Evolutionary conservation across 148 eudicot species (phyloP), one percentile per base, ranked within the genome.

Genomic region (Spergularia marina): DNA sequence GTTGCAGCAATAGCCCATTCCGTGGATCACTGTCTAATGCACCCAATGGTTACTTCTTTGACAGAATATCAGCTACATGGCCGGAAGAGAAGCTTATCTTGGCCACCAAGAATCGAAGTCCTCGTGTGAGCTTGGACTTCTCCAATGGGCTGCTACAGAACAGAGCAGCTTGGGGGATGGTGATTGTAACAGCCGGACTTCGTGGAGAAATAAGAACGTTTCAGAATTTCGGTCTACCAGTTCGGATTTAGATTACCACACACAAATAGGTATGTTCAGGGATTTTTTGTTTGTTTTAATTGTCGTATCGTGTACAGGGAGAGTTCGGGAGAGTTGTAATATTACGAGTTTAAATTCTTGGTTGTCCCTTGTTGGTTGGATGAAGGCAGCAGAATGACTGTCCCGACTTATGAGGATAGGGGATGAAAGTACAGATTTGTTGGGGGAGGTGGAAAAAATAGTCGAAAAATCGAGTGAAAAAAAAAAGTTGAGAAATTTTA

Each of bases 101-200:
- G 63, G 86, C 89, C 68, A 52, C 82, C n/a, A 94, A 86, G 84
- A 84, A 78, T 53, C 82, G 79, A 10, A 90, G 89, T 74, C 95
- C 98, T 52, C 91, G 87, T 16, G 76, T 76, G 2, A 91, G 98
- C 77, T 83, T 84, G 73, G 98, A 93, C 78, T 85, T 86, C 68
- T 74, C 90, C 10, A 89, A 83, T 53, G 94, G 90, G 71, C 52
- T 83, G 30, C 82, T 74, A 40, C 91, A 84, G 14, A 86, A 85
- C 55, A 80, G 84, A 78, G 84, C 91, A 12, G 97, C 92, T n/a
- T 94, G 98, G 98, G 92, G 97, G 52, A 84, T 91, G 87, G 97
- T 91, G 56, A 91, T 94, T 54, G 98, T 91, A 57, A 88, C 97
- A 4, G 98, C 98, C 49, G 89, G 94, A 25, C 87, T 87, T 8